These are phyloP conservation scores for Omphalotus olearius DNA, from an alignment of 1,284 basidiomycete species.

Conservation along the genomic window DNA sequence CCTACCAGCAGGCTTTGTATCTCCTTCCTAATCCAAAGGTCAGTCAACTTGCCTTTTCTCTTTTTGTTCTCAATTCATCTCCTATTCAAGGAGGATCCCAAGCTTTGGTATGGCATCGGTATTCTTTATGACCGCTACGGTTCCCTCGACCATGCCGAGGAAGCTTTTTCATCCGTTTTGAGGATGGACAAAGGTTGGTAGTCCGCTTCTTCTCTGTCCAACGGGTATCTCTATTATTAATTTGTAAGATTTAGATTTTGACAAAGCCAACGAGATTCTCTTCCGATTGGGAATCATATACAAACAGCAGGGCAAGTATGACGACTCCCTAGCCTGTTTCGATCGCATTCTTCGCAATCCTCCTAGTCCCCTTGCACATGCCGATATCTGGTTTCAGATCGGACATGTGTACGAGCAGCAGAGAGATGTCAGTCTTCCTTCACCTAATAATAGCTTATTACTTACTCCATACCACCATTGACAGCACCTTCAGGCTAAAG, in stretches of 20 bases:
- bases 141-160: slow-evolving; percentile 96
- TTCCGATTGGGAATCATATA: slow-evolving; percentile 99
- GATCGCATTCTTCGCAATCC: slow-evolving; percentile 95
- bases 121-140: slow-evolving; percentile 99
- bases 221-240: slow-evolving; percentile 28
- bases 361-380: slow-evolving; percentile 91
- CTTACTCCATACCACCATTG: slow-evolving; percentile 13
- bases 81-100: slow-evolving; percentile 74
- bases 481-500: slow-evolving; percentile 85
- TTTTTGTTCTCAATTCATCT: too few species aligned
- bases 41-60: too few species aligned
- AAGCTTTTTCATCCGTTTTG: slow-evolving; percentile 95
- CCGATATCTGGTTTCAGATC: slow-evolving; percentile 99
- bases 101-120: slow-evolving; percentile 99
- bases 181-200: slow-evolving; percentile 89
- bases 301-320: slow-evolving; percentile 96
- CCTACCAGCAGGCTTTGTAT: slow-evolving; percentile 98
- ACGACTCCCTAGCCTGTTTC: slow-evolving; percentile 86
- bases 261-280: slow-evolving; percentile 98
- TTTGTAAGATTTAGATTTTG: slow-evolving; percentile 73
- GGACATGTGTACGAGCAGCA: slow-evolving; percentile 98
- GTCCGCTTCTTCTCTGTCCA: slow-evolving; percentile 9
- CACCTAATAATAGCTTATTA: not conserved
- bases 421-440: slow-evolving; percentile 69
- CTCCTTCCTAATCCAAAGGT: slow-evolving; percentile 89